phyloP scores from a whole-genome alignment of 2,329 filamentous ascomycete species.

The Penicillium vulpinum region DNA sequence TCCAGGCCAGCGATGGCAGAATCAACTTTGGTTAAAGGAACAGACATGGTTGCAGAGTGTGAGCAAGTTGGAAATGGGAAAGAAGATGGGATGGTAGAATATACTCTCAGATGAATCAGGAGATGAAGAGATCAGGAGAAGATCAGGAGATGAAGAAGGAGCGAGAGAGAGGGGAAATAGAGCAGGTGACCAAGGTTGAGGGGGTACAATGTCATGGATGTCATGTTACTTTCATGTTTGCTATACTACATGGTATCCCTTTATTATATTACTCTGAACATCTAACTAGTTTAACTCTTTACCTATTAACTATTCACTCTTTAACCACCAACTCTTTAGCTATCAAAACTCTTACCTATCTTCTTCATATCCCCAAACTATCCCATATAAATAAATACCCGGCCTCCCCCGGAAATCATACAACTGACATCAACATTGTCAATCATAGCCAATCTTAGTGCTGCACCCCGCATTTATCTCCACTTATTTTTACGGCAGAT shows the following conservation, averaged over 20 bases:
- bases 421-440: constrained; percentile 30
- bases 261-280: too few species aligned
- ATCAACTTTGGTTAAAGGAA: constrained; percentile 81
- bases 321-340: too few species aligned
- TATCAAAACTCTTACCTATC: neutral
- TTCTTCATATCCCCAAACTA: neutral
- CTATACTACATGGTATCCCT: too few species aligned
- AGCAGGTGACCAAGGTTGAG: constrained; percentile 34
- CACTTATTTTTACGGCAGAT: constrained; percentile 12
- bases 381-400: neutral
- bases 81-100: constrained; percentile 4
- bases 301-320: too few species aligned
- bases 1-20: constrained; percentile 81
- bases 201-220: constrained; percentile 22
- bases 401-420: constrained; percentile 25
- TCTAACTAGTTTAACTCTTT: too few species aligned
- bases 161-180: constrained; percentile 12
- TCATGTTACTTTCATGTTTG: constrained; percentile 16
- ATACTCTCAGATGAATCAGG: constrained; percentile 1
- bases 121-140: constrained; percentile 12
- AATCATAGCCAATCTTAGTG: constrained; percentile 26
- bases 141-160: constrained; percentile 10
- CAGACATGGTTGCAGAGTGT: constrained; percentile 51
- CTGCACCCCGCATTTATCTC: constrained; percentile 41
- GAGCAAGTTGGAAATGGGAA: constrained; percentile 6